Evolutionary conservation across 2,329 filamentous ascomycete genomes (phyloP), one percentile per base, ranked within the genome.

Genomic region (Epichloe sp.): DNA sequence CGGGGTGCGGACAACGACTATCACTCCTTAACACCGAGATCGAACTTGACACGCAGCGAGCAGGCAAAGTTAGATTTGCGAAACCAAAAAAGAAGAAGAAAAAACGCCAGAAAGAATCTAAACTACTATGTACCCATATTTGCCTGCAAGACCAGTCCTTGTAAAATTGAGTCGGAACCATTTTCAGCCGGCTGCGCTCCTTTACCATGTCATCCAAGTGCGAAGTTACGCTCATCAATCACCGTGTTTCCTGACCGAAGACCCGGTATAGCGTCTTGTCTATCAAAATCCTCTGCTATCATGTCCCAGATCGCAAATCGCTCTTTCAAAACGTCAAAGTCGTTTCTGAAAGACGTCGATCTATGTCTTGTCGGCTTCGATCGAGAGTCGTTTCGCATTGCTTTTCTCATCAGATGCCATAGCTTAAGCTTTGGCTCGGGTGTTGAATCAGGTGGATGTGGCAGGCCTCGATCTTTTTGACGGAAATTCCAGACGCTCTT

Each of bases 401-500:
- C 44, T 42, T 47, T 46, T 34, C 42, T 52, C 49, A 47, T 44
- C 14, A 47, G 49, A 37, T 54, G 46, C 49, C 52, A 54, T 14
- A 53, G 26, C 21, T 54, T 54, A 15, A 56, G 45, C 49, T 60
- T 55, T 23, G 60, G 59, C 21, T 58, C 52, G 21, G 57, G 53
- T n/a, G 60, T 64, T 15, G 60, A 54, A 23, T 59, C 51, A 5
- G 62, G 57, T 35, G 54, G 56, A 38, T 56, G 61, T 44, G 59
- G 58, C 19, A 45, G 49, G 44, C 52, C 50, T 6, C 47, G 51
- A 15, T 60, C 55, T 34, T 55, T 58, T 54, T 72, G 71, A 51
- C 71, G 63, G 56, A 77, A 75, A 58, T 68, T 77, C 70, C 74
- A 75, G 40, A 78, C 67, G 53, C 71, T 70, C 51, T 68, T 68